phyloP scores from a whole-genome alignment of 768 basidiomycete genomes.

The Podaxis sp. region DNA sequence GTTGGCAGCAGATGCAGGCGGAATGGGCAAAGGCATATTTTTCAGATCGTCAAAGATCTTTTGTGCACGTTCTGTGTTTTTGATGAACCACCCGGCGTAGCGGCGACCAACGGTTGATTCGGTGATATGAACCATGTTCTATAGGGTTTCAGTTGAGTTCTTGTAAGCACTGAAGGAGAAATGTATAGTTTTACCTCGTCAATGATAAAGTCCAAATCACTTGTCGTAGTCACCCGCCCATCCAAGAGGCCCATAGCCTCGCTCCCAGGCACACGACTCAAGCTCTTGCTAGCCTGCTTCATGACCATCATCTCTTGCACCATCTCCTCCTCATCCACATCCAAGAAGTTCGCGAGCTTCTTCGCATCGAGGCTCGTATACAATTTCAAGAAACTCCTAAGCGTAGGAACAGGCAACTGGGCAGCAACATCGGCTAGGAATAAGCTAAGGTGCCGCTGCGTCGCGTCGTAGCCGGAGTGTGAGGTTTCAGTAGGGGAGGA shows the following conservation, averaged over 20 bases:
- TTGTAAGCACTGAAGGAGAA: neutral
- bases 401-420: conserved; percentile 75
- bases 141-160: conserved; percentile 4
- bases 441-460: conserved; percentile 78
- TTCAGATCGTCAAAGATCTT: conserved; percentile 81
- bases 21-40: conserved; percentile 44
- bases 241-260: conserved; percentile 65
- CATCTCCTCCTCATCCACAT: conserved; percentile 90
- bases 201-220: conserved; percentile 95
- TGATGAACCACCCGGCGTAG: conserved; percentile 97
- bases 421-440: conserved; percentile 83
- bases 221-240: conserved; percentile 85
- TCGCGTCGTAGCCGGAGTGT: conserved; percentile 59
- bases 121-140: conserved; percentile 97
- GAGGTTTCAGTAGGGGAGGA: conserved; percentile 35
- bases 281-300: conserved; percentile 83
- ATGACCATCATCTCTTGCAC: conserved; percentile 97
- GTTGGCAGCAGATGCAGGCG: conserved; percentile 25
- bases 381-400: conserved; percentile 90
- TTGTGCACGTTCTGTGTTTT: conserved; percentile 90
- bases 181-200: conserved; percentile 65
- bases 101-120: conserved; percentile 92
- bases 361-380: conserved; percentile 92
- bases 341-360: conserved; percentile 91
- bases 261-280: conserved; percentile 62